Evolutionary conservation across 2,329 filamentous ascomycete genomes (phyloP).

Genomic region (Diaporthe destruens): DNA sequence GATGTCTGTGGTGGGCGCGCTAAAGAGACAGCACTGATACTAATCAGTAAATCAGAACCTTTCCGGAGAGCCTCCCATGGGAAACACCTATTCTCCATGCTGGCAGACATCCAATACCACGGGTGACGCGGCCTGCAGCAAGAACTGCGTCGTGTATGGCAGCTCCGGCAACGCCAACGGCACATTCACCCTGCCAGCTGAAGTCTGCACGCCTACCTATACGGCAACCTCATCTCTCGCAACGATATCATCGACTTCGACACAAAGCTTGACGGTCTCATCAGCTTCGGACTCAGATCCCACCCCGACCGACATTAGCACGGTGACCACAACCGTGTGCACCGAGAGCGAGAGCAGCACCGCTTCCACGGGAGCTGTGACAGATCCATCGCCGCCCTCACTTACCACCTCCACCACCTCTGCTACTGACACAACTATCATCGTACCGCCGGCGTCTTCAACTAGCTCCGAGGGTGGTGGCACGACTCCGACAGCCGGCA

Average conservation of each 20-base stretch:
- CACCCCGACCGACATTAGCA: conserved; percentile 27
- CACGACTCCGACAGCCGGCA: neutral
- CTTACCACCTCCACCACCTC: neutral
- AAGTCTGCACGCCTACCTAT: conserved; percentile 51
- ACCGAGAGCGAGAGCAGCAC: conserved; percentile 7
- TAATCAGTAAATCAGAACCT: conserved; percentile 51
- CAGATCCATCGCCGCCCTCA: neutral
- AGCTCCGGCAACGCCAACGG: conserved; percentile 45
- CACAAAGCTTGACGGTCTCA: neutral
- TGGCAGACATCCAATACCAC: conserved; percentile 54
- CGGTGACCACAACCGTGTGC: conserved; percentile 36
- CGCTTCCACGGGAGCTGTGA: conserved; percentile 15
- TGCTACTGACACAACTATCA: neutral
- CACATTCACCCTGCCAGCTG: conserved; percentile 54
- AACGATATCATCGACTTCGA: conserved; percentile 41
- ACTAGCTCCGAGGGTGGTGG: neutral
- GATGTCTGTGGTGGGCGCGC: neutral
- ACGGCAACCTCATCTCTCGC: conserved; percentile 42
- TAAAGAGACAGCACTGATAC: neutral
- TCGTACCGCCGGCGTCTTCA: neutral
- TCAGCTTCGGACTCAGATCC: conserved; percentile 8
- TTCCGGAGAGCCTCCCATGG: conserved; percentile 56
- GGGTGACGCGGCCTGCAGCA: conserved; percentile 62
- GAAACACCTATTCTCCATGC: conserved; percentile 54
- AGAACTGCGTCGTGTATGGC: conserved; percentile 63